Evolutionary conservation across 2,329 filamentous ascomycete species (phyloP).

Genomic region (Colletotrichum incanum): DNA sequence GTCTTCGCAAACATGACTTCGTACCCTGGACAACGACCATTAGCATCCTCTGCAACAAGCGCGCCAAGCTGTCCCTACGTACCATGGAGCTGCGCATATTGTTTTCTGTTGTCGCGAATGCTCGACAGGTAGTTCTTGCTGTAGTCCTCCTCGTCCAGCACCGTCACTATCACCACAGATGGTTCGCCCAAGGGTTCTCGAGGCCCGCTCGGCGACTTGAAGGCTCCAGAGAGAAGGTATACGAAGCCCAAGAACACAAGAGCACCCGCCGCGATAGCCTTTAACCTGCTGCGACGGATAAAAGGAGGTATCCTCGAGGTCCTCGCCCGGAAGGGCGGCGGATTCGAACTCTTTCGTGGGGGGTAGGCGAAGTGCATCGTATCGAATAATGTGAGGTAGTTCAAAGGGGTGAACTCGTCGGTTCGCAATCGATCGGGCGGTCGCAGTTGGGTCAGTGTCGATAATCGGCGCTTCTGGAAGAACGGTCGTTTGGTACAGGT

Average conservation of each 20-base stretch:
- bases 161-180: constrained; percentile 85
- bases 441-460: constrained; percentile 1
- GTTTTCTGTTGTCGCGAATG: constrained; percentile 85
- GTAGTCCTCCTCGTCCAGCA: constrained; percentile 79
- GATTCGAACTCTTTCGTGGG: constrained; percentile 85
- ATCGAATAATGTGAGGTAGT: constrained; percentile 34
- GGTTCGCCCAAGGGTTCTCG: constrained; percentile 68
- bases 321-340: constrained; percentile 78
- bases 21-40: constrained; percentile 76
- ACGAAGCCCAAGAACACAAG: constrained; percentile 72
- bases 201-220: constrained; percentile 34
- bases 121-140: constrained; percentile 78
- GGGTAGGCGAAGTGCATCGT: constrained; percentile 93
- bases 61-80: constrained; percentile 51
- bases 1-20: constrained; percentile 84
- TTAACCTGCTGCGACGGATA: constrained; percentile 75
- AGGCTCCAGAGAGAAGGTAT: constrained; percentile 67
- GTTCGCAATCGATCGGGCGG: constrained; percentile 16
- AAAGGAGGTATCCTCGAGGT: constrained; percentile 64
- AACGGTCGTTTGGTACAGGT: constrained; percentile 14
- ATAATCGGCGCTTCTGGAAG: constrained; percentile 3
- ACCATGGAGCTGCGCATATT: constrained; percentile 92
- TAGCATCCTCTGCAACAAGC: constrained; percentile 22
- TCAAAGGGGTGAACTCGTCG: not conserved
- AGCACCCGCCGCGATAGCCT: constrained; percentile 69